Percentiles rank a stretch among this genome's conserved stretches.
These are phyloP conservation scores for Syzygium aromaticum DNA, from an alignment of 345 rosid species.

Conservation along the genomic window DNA sequence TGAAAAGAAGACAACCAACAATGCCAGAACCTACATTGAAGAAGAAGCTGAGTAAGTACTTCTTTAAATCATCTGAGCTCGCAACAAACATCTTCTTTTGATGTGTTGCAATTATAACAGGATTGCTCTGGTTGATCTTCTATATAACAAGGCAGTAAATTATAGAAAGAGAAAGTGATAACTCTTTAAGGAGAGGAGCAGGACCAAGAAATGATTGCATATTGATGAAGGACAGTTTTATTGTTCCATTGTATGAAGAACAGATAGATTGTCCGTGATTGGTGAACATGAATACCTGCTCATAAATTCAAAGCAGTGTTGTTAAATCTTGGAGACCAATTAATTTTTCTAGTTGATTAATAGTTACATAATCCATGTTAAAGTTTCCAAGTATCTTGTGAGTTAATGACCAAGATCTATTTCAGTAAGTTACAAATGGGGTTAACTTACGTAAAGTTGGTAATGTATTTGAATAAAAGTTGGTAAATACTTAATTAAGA, in stretches of 20 bases:
- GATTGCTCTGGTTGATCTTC: background rate
- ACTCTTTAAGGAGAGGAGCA: background rate
- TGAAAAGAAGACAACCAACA: slow-evolving; percentile 32
- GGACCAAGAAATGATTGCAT: background rate
- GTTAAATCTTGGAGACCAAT: background rate
- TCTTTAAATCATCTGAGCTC: background rate
- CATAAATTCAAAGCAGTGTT: background rate
- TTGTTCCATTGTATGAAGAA: background rate
- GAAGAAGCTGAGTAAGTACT: slow-evolving; percentile 84
- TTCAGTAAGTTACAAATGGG: background rate
- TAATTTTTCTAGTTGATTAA: background rate
- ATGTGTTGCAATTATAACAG: background rate
- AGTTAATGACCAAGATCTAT: background rate
- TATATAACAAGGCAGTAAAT: background rate
- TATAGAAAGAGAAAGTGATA: background rate
- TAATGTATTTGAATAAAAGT: background rate
- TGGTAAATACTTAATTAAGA: background rate
- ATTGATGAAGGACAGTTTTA: background rate
- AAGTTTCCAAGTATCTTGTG: background rate
- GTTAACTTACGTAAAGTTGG: background rate
- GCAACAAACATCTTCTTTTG: background rate
- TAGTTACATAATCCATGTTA: background rate
- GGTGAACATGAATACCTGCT: background rate
- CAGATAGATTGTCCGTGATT: background rate
- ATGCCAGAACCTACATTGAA: slow-evolving; percentile 49